Conservation (phyloP, 78 protist genomes). For the Andalucia godoyi region DNA sequence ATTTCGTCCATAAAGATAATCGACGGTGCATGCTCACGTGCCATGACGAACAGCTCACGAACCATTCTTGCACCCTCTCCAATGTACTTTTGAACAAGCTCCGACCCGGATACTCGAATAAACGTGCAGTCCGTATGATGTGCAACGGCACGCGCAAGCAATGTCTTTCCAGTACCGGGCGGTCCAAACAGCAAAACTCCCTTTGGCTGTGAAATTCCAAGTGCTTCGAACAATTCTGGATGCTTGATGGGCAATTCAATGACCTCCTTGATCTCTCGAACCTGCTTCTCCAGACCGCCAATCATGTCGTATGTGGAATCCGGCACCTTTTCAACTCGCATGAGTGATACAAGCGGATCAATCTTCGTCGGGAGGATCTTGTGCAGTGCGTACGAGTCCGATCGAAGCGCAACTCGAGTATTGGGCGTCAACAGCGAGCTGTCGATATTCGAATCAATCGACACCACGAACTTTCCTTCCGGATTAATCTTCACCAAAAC, state of each 20-base stretch:
- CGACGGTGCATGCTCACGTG: constrained; percentile 96
- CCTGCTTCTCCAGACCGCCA: constrained; percentile 98
- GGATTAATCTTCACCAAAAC: constrained; percentile 88
- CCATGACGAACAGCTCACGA: constrained; percentile 99
- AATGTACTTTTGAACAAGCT: constrained; percentile 99
- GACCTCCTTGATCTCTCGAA: constrained; percentile 96
- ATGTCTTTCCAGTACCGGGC: constrained; percentile 98
- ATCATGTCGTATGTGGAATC: constrained; percentile 97
- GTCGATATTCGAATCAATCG: constrained; percentile 82
- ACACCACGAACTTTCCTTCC: constrained; percentile 97
- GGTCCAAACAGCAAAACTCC: constrained; percentile 92
- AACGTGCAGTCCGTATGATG: constrained; percentile 98
- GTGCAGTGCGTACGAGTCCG: constrained; percentile 80
- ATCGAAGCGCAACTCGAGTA: constrained; percentile 82
- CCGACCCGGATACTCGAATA: constrained; percentile 97
- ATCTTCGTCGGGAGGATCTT: constrained; percentile 89
- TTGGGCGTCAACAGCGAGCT: constrained; percentile 54
- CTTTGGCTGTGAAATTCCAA: constrained; percentile 97
- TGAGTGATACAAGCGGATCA: constrained; percentile 89
- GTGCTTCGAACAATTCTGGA: constrained; percentile 97
- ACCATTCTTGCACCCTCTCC: constrained; percentile 99
- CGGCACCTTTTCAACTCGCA: constrained; percentile 98
- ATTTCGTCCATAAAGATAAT: constrained; percentile 99
- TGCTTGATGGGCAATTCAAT: constrained; percentile 99
- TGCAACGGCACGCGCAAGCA: constrained; percentile 99